Base-by-base conservation (phyloP, 2,329 filamentous ascomycete genomes). In the Sordariomycetes sp. region DNA sequence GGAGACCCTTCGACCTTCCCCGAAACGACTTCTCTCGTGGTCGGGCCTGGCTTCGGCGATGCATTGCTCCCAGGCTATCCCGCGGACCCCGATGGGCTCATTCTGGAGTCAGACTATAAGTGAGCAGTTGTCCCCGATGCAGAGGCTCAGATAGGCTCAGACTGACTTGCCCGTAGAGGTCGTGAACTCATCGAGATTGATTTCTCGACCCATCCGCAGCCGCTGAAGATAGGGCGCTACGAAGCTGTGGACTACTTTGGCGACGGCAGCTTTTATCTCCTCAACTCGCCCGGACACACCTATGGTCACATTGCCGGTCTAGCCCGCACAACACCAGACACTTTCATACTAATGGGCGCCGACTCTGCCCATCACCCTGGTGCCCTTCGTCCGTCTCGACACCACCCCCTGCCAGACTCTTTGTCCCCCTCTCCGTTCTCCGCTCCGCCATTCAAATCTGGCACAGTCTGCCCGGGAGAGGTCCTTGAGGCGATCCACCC, bases 291-390 rank as follows among this genome's bases (percentile, higher is more conserved):
- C 0, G 60, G 60, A 2, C 61, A 64, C 38, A 49, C 57, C 4
- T 38, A 59, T 2, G 61, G 59, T 0, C 63, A 66, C 36, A 46
- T 67, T 0, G 62, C 53, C 29, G 64, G 49, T 2, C 41, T 68
- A 4, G 63, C 60, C 2, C 45, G 64, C 8, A 58, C 58, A 0
- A 59, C 53, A 0, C 46, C 55, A 0, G 45, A 52, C 19, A 59
- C 59, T 0, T 66, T 64, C 35, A 38, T 66, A 6, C 49, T 66
- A 8, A 46, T 65, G 36, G 62, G 61, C 0, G 64, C 54, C 3
- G 64, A 68, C 37, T 42, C 55, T 14, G 64, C 56, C 12, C 63
- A 67, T 41, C 57, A 57, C 28, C 49, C 49, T 3, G 59, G 60
- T 15, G 47, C 51, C 21, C 46, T 63, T 9, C 46, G 61, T 2